Conservation (phyloP, 805 yeast genomes). For the Starmerella stigmatis region DNA sequence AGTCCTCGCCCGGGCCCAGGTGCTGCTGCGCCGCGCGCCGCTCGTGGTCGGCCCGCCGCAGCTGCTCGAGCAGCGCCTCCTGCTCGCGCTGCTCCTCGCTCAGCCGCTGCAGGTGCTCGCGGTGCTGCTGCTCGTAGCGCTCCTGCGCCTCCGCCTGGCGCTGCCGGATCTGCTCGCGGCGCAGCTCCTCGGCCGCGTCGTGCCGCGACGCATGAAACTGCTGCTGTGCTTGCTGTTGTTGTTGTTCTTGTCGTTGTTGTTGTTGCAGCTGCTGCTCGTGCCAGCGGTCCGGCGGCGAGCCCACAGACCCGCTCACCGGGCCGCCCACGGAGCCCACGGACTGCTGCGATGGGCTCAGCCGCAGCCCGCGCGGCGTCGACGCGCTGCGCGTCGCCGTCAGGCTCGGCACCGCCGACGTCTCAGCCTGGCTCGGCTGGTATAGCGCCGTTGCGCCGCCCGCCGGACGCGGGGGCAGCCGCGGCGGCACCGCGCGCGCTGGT, state of each 20-base stretch:
- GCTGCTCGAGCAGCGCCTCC: conserved; percentile 8
- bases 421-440: conserved; percentile 2
- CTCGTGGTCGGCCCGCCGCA: conserved; percentile 1
- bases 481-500: conserved; percentile 1
- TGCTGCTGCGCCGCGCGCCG: conserved; percentile 2
- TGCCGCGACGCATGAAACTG: too few relatives aligned
- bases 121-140: conserved; percentile 12
- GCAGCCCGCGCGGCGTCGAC: conserved; percentile 10
- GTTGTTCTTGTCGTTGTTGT: too few relatives aligned
- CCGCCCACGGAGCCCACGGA: too few relatives aligned
- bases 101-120: conserved; percentile 1
- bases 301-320: too few relatives aligned
- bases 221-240: too few relatives aligned
- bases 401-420: conserved; percentile 15
- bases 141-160: conserved; percentile 13
- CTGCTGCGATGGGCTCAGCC: conserved; percentile 10
- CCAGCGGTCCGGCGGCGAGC: conserved; percentile 5
- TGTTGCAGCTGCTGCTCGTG: neutral
- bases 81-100: conserved; percentile 6
- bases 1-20: conserved; percentile 2
- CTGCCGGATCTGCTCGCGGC: conserved; percentile 9
- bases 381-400: conserved; percentile 7
- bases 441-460: conserved; percentile 1
- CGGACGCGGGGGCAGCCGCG: too few relatives aligned
- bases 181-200: conserved; percentile 11